Evolutionary conservation across 2,329 filamentous ascomycete genomes (phyloP).

Genomic region (Xylariaceae sp.): DNA sequence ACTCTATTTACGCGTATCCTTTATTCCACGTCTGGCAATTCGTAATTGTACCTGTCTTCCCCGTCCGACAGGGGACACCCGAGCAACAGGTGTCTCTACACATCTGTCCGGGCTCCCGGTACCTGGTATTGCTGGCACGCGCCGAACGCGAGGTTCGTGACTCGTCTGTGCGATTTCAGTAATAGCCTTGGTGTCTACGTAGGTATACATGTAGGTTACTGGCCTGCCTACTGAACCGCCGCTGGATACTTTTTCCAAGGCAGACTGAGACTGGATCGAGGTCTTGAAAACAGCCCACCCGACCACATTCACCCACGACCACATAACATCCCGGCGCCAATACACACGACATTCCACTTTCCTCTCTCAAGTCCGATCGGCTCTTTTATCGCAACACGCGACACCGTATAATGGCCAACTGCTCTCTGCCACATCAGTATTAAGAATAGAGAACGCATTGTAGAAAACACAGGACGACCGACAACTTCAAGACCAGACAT

Average conservation of each 20-base stretch:
- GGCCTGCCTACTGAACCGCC: background rate
- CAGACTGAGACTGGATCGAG: background rate
- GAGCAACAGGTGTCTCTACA: background rate
- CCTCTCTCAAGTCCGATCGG: background rate
- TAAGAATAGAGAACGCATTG: background rate
- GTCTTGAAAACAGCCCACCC: background rate
- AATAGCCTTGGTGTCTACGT: background rate
- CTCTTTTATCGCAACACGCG: background rate
- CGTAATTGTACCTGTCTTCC: background rate
- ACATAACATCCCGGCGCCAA: background rate
- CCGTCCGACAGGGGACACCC: background rate
- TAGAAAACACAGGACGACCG: background rate
- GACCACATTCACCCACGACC: background rate
- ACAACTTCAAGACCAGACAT: conserved; percentile 16
- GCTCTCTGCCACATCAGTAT: background rate
- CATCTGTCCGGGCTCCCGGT: background rate
- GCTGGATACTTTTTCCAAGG: background rate
- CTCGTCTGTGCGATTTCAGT: background rate
- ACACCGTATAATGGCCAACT: background rate
- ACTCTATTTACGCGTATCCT: background rate
- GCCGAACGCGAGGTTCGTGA: conserved; percentile 1
- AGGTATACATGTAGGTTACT: background rate
- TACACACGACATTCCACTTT: background rate
- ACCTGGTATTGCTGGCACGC: background rate
- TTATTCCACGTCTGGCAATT: background rate